Conservation (phyloP, 2,329 filamentous ascomycete species). For the Pseudogymnoascus sp. region DNA sequence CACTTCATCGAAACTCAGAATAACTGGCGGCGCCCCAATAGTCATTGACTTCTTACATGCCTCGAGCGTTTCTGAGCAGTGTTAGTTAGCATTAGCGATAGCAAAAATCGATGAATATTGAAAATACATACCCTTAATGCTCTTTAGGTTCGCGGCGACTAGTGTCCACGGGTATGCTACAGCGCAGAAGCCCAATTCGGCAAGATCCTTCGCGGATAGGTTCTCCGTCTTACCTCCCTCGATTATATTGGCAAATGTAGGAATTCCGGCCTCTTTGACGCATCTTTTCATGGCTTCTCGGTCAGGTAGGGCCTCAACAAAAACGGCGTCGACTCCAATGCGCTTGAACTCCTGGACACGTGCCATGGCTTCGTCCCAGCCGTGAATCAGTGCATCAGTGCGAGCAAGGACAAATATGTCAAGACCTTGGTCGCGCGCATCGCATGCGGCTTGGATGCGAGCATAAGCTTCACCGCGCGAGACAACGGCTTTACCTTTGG, state of each 20-base stretch:
- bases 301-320: conserved; percentile 38
- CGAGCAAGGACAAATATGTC: conserved; percentile 40
- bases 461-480: conserved; percentile 38
- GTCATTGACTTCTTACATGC: conserved; percentile 35
- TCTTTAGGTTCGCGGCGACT: conserved; percentile 33
- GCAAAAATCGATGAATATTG: conserved; percentile 12
- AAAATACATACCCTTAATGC: conserved; percentile 18
- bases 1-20: conserved; percentile 37
- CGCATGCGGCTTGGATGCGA: conserved; percentile 37
- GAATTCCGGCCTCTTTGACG: conserved; percentile 31
- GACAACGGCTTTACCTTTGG: conserved; percentile 39
- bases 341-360: conserved; percentile 34
- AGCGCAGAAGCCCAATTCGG: conserved; percentile 29
- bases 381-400: conserved; percentile 35
- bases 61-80: conserved; percentile 30
- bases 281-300: conserved; percentile 34
- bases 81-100: conserved; percentile 36
- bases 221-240: conserved; percentile 36
- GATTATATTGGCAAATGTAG: conserved; percentile 37
- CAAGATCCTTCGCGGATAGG: conserved; percentile 32
- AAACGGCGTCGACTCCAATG: conserved; percentile 38
- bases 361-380: conserved; percentile 38
- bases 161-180: conserved; percentile 35
- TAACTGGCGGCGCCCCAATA: conserved; percentile 34
- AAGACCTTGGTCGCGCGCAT: conserved; percentile 36